Base-by-base conservation (phyloP, 1,284 basidiomycete genomes). In the Rugosomyces carneus region DNA sequence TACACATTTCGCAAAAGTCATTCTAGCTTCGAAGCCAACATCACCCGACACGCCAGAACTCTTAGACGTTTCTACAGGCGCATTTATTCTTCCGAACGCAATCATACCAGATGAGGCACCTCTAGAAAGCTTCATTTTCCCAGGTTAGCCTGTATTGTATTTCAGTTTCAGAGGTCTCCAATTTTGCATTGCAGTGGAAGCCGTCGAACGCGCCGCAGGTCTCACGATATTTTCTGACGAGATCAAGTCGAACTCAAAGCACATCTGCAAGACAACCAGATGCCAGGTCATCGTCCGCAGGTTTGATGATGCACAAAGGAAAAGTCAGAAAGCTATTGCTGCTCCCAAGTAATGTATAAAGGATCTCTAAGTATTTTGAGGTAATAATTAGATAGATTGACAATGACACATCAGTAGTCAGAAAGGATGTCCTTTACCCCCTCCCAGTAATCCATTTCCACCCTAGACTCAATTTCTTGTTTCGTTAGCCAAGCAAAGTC, bases 1-100 rank as follows among this genome's bases (percentile, higher is more conserved):
- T 0, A 99, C 96, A 3, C 96, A 99, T 63, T 99, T 99, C 64
- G 95, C 95, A 26, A 99, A 98, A 67, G 93, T 98, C 23, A 82
- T 98, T 20, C 73, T 97, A 43, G 81, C 89, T 1, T 77, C 89
- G 0, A 78, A 78, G 54, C 82, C 89, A 0, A 73, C 80, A 16
- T 90, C 86, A 2, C 78, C 86, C 0, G 76, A 76, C 29, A 84
- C 78, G 0, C 88, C 89, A 9, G 70, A 84, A 42, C 62, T 84
- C 10, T 72, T 76, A 8, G 90, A 95, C 56, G 72, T 93, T 41
- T 82, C 89, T 0, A 80, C 89, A 2, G 93, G 92, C 20, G 93
- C 93, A n/a, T 96, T 97, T 61, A 88, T 97, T 8, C 75, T 97
- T 3, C 94, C 94, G 0, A 97, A 98, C 62, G 81, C 87, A 15